A percentile compares a stretch with the other conserved stretches of the same genome.
Evolutionary conservation across 2,329 filamentous ascomycete genomes (phyloP).

Genomic region (Clonostachys sp.): DNA sequence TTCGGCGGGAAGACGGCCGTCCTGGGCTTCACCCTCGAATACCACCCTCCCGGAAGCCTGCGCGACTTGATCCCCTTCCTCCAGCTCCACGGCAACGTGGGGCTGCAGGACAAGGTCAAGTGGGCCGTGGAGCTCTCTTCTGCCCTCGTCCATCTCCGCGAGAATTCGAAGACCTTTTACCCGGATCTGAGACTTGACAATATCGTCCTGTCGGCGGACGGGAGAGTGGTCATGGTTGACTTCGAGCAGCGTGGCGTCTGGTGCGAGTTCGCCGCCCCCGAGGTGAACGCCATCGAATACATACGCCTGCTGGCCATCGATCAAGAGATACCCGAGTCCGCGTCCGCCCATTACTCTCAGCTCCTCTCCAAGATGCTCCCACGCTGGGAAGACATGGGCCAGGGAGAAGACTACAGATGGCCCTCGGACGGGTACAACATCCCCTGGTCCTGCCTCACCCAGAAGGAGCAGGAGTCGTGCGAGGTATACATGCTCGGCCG

Average conservation of each 20-base stretch:
- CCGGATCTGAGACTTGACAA: slow-evolving; percentile 58
- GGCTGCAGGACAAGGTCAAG: slow-evolving; percentile 37
- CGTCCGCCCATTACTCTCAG: slow-evolving; percentile 31
- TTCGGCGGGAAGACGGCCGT: slow-evolving; percentile 53
- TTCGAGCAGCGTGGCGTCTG: slow-evolving; percentile 61
- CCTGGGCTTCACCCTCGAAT: slow-evolving; percentile 52
- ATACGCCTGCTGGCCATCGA: slow-evolving; percentile 47
- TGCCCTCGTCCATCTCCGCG: slow-evolving; percentile 44
- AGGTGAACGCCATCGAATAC: slow-evolving; percentile 56
- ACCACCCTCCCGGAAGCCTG: slow-evolving; percentile 47
- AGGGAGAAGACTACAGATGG: slow-evolving; percentile 40
- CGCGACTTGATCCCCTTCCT: slow-evolving; percentile 50
- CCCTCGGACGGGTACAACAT: slow-evolving; percentile 48
- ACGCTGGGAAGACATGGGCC: slow-evolving; percentile 33
- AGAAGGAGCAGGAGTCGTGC: slow-evolving; percentile 48
- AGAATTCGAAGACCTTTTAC: slow-evolving; percentile 42
- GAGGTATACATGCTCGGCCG: slow-evolving; percentile 61
- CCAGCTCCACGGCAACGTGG: slow-evolving; percentile 37
- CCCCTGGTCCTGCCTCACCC: slow-evolving; percentile 48
- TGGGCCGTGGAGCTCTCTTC: slow-evolving; percentile 50
- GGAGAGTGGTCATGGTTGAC: slow-evolving; percentile 51
- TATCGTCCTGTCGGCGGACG: slow-evolving; percentile 42
- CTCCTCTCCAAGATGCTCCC: slow-evolving; percentile 39
- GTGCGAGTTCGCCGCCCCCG: slow-evolving; percentile 57
- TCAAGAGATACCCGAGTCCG: slow-evolving; percentile 32